Evolutionary conservation across 2,329 filamentous ascomycete species (phyloP).

Genomic region (Emmonsiellopsis sp.): DNA sequence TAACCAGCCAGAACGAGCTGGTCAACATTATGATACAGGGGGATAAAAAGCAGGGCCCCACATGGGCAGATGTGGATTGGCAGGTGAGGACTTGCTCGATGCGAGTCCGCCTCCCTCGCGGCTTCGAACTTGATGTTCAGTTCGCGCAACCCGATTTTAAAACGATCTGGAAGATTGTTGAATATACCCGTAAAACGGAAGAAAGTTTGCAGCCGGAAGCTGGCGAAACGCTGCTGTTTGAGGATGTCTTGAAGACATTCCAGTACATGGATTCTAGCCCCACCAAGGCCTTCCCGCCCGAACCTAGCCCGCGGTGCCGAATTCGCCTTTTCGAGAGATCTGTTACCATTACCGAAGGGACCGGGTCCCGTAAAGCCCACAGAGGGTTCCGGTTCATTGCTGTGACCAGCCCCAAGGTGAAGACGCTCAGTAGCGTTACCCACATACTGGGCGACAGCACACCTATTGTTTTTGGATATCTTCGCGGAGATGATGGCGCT

Average conservation of each 20-base stretch:
- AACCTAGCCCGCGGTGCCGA: conserved; percentile 62
- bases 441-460: conserved; percentile 57
- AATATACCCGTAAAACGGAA: conserved; percentile 72
- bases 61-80: conserved; percentile 79
- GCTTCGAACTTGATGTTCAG: conserved; percentile 63
- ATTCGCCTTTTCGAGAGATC: conserved; percentile 67
- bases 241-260: conserved; percentile 61
- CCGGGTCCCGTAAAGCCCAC: conserved; percentile 63
- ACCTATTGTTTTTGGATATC: conserved; percentile 69
- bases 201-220: conserved; percentile 57
- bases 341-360: conserved; percentile 60
- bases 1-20: conserved; percentile 71
- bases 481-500: conserved; percentile 60
- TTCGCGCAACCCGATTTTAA: conserved; percentile 70
- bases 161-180: conserved; percentile 71
- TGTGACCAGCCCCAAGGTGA: conserved; percentile 66
- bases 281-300: conserved; percentile 66
- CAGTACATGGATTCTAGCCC: conserved; percentile 71
- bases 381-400: conserved; percentile 71
- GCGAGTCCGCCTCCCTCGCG: conserved; percentile 62
- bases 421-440: conserved; percentile 67
- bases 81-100: conserved; percentile 58
- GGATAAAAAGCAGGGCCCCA: conserved; percentile 58
- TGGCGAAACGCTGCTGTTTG: conserved; percentile 63
- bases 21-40: conserved; percentile 66